Evolutionary conservation across 345 rosid genomes (phyloP), one percentile per base, ranked within the genome.

Genomic region (Brassica carinata): DNA sequence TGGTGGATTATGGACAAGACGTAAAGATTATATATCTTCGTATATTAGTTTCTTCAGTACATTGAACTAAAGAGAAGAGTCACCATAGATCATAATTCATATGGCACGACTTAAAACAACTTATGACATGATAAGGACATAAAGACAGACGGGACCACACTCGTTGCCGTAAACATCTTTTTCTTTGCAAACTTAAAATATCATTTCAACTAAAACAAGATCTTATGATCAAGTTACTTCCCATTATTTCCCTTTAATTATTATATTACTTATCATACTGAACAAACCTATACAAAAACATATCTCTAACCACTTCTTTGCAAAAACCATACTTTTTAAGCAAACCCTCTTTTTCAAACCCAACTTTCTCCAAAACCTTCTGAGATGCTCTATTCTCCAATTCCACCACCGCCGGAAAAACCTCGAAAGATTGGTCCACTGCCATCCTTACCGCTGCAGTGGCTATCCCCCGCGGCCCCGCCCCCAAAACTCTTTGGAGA

Each of bases 321-420:
- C 87, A 82, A 72, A 70, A 73, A 2, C 81, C 86, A 40, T 84
- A 88, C 67, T 87, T 88, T 82, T 93, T 86, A 14, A 91, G 75
- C 83, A 90, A 43, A 23, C 93, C 94, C 77, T 93, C 92, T 74
- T 83, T 85, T 72, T 30, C 6, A 59, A 90, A 89, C 67, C 96
- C 94, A 67, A 70, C 89, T 72, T 93, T 93, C 81, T 87, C 90
- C 63, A 87, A 40, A 5, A 91, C 89, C 76, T 86, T 88, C 31
- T 88, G 92, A 30, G 91, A 93, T 10, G 85, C 87, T 8, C 17
- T 72, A 14, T 93, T 88, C 62, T 90, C 90, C 15, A 77, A 79
- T 55, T 85, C 90, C 9, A 87, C 91, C 27, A 90, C 27, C 68
- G 3, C 82, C 51, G 53, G 73, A 1, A 72, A 79, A 66, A 17